These are phyloP conservation scores for Leishmania aethiopica DNA, from an alignment of 208 protist genomes.

Conservation along the genomic window DNA sequence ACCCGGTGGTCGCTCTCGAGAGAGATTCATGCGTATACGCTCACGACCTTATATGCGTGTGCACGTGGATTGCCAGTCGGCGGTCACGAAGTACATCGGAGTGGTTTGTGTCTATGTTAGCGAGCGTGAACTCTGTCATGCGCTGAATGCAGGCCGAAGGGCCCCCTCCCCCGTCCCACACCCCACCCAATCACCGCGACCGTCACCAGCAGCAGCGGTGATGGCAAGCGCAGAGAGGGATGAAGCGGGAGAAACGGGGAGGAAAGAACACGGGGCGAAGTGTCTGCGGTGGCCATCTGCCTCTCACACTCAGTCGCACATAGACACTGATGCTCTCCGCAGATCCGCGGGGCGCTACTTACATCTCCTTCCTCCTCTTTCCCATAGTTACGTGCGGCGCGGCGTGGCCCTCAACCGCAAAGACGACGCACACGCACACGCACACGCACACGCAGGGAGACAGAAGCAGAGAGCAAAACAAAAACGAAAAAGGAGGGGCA, in stretches of 20 bases:
- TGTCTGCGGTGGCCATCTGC: not conserved
- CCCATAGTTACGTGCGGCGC: not conserved
- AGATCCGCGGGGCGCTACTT: not conserved
- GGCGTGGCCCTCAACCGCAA: not conserved
- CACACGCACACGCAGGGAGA: not conserved
- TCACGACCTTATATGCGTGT: too few species aligned
- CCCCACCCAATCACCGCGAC: not conserved
- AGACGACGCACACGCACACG: not conserved
- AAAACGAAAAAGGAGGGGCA: too few species aligned
- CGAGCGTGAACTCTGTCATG: not conserved
- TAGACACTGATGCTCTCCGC: not conserved
- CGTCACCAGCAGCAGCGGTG: not conserved
- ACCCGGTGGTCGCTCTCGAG: not conserved
- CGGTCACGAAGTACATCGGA: not conserved
- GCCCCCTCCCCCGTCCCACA: not conserved
- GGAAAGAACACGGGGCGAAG: not conserved
- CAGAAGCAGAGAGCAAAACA: not conserved
- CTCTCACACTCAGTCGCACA: not conserved
- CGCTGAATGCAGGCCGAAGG: not conserved
- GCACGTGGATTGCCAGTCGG: not conserved
- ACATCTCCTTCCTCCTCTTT: not conserved
- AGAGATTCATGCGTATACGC: not conserved
- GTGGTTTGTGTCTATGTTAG: not conserved
- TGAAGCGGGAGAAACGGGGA: not conserved
- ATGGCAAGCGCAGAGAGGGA: not conserved